Conservation (phyloP, 148 eudicot species). For the Rhododendron vialii region DNA sequence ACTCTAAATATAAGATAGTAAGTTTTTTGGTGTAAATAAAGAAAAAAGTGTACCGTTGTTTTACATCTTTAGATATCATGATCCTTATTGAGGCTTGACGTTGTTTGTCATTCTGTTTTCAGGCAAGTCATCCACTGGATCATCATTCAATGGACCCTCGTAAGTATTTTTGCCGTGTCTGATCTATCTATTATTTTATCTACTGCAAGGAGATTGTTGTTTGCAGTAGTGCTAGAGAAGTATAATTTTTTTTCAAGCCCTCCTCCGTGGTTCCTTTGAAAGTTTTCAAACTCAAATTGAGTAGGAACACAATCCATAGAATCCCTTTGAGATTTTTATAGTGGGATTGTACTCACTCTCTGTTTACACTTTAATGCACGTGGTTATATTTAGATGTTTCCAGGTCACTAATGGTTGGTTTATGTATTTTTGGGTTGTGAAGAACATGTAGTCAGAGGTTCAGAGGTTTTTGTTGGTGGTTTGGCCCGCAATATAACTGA, state of each 20-base stretch:
- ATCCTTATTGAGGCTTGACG: neutral
- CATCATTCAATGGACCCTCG: neutral
- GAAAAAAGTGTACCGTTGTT: neutral
- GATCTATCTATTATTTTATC: neutral
- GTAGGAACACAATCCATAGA: neutral
- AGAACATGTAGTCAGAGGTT: constrained; percentile 30
- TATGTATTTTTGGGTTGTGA: neutral
- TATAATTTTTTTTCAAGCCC: neutral
- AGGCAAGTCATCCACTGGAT: neutral
- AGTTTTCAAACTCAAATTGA: neutral
- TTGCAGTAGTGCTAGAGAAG: neutral
- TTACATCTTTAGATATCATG: neutral
- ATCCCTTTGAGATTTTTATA: neutral
- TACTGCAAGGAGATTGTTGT: neutral
- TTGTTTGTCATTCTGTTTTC: constrained; percentile 3
- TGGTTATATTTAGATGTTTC: neutral
- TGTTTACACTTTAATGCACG: neutral
- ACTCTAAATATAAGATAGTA: neutral
- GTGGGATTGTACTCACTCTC: neutral
- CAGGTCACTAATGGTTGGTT: neutral
- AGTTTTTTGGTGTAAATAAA: neutral
- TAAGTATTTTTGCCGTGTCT: neutral
- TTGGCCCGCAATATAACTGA: constrained; percentile 36
- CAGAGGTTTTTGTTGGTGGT: constrained; percentile 48
- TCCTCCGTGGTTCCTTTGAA: neutral